These are phyloP conservation scores for Fraxinus greggii DNA, from an alignment of 305 asterid genomes.

Conservation along the genomic window DNA sequence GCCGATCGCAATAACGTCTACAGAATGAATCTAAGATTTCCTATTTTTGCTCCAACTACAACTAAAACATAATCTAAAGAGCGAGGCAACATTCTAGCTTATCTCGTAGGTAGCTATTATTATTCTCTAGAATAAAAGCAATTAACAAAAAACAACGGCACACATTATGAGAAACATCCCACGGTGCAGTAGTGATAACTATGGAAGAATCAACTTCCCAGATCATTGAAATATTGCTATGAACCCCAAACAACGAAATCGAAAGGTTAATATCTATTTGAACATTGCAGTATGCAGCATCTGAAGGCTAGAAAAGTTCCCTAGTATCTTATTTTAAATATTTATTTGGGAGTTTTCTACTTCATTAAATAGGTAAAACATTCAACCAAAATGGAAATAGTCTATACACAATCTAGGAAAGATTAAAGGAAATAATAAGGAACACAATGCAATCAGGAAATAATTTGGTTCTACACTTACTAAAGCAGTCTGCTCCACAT, in stretches of 20 bases:
- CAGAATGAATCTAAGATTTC: background rate
- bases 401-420: background rate
- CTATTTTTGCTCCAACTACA: background rate
- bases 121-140: background rate
- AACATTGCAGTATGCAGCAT: background rate
- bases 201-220: background rate
- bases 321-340: background rate
- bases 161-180: background rate
- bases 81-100: background rate
- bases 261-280: background rate
- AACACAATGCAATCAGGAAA: background rate
- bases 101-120: background rate
- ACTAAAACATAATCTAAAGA: background rate
- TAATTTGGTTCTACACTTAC: slow-evolving; percentile 31
- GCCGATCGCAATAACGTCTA: background rate
- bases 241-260: background rate
- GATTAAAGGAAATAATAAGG: background rate
- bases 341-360: background rate
- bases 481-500: slow-evolving; percentile 54
- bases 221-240: background rate
- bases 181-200: background rate
- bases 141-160: background rate
- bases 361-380: too few species aligned
- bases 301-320: background rate
- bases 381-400: background rate